Conservation (phyloP, 352 stramenopile species). For the Phytophthora tubulina region DNA sequence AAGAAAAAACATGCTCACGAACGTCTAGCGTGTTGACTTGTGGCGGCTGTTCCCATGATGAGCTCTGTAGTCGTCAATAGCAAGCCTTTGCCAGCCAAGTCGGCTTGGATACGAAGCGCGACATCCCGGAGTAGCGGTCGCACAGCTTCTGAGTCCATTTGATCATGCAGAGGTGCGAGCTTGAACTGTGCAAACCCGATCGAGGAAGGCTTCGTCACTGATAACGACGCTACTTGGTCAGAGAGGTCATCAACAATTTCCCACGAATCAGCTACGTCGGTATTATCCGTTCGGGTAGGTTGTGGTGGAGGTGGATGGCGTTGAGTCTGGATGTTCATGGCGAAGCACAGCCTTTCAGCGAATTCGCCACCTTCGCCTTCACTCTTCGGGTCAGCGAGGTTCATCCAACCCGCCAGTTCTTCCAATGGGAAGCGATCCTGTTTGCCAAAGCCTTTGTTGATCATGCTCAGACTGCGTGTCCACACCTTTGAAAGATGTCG, state of each 20-base stretch:
- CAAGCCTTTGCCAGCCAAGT: conserved; percentile 2
- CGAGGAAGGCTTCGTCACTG: conserved; percentile 12
- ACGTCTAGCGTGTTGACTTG: not conserved
- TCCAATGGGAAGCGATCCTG: conserved; percentile 60
- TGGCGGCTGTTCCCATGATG: conserved; percentile 23
- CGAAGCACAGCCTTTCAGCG: conserved; percentile 47
- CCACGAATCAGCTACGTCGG: conserved; percentile 35
- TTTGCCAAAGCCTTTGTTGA: conserved; percentile 76
- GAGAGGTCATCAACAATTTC: conserved; percentile 28
- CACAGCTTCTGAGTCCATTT: conserved; percentile 30
- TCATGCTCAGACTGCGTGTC: conserved; percentile 43
- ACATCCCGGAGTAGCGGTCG: conserved; percentile 34
- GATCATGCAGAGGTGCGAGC: conserved; percentile 30
- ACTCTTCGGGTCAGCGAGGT: conserved; percentile 18
- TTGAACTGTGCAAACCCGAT: conserved; percentile 54
- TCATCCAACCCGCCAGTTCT: conserved; percentile 50
- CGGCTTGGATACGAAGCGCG: conserved; percentile 23
- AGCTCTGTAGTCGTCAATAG: conserved; percentile 15
- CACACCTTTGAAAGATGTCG: conserved; percentile 57
- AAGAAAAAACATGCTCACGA: conserved; percentile 35
- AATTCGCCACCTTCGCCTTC: conserved; percentile 28
- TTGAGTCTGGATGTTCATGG: conserved; percentile 60
- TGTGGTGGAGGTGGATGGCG: not conserved
- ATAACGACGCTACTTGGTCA: conserved; percentile 5
- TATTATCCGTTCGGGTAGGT: conserved; percentile 1